Evolutionary conservation across 129 eudicot genomes (phyloP).

Genomic region (Flaveria ramosissima): DNA sequence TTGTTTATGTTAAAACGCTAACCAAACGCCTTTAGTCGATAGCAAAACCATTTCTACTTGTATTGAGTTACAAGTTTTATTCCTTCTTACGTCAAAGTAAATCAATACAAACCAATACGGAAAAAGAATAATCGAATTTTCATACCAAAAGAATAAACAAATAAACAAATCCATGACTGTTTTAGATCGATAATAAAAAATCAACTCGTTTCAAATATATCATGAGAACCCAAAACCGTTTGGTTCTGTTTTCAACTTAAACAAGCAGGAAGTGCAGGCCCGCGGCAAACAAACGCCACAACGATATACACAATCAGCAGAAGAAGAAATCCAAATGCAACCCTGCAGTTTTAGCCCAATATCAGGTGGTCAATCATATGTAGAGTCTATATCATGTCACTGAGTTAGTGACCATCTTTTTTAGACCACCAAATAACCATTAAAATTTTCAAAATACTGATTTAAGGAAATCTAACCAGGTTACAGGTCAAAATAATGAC

Average conservation of each 20-base stretch:
- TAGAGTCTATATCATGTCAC: background rate
- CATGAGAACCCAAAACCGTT: constrained; percentile 12
- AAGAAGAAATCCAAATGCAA: constrained; percentile 55
- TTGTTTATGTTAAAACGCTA: background rate
- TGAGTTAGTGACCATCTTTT: background rate
- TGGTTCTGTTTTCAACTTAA: constrained; percentile 34
- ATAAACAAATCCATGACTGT: background rate
- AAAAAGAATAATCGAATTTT: background rate
- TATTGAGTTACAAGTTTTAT: constrained; percentile 4
- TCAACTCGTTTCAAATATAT: background rate
- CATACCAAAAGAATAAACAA: background rate
- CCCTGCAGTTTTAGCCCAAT: constrained; percentile 47
- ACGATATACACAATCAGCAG: constrained; percentile 66
- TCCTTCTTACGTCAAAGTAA: background rate
- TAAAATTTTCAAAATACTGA: background rate
- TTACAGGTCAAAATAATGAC: background rate
- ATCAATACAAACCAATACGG: background rate
- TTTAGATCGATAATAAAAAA: background rate
- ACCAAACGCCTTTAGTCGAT: background rate
- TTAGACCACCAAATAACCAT: background rate
- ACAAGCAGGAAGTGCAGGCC: constrained; percentile 67
- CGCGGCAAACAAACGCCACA: constrained; percentile 66
- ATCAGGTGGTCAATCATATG: constrained; percentile 1
- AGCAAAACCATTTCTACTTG: background rate
- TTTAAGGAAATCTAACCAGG: background rate